Percentiles rank a stretch among this genome's conserved stretches.
Evolutionary conservation across 345 rosid genomes (phyloP).

Genomic region (Hibiscus mutabilis): DNA sequence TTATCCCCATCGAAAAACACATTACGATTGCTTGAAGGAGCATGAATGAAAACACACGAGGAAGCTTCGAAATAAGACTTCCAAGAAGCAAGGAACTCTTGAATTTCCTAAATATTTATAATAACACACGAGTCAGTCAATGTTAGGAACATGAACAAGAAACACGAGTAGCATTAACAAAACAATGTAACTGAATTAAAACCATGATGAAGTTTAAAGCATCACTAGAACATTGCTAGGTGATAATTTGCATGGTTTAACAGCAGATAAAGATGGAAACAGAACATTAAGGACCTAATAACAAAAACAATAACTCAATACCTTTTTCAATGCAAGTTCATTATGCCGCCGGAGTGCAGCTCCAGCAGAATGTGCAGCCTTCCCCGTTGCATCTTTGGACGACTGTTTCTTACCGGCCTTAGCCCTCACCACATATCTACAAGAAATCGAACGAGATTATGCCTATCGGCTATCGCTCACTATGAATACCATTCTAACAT

Average conservation of each 20-base stretch:
- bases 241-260: slow-evolving; percentile 23
- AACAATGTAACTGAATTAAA: slow-evolving; percentile 16
- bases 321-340: slow-evolving; percentile 93
- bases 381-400: slow-evolving; percentile 79
- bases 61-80: slow-evolving; percentile 83
- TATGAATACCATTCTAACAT: background rate
- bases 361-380: slow-evolving; percentile 85
- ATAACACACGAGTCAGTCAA: slow-evolving; percentile 7
- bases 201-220: background rate
- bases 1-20: slow-evolving; percentile 65
- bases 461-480: slow-evolving; percentile 4
- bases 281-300: background rate
- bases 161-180: background rate
- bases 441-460: slow-evolving; percentile 23
- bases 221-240: background rate
- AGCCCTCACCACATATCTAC: slow-evolving; percentile 88
- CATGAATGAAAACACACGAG: slow-evolving; percentile 61
- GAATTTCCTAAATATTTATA: slow-evolving; percentile 57
- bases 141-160: slow-evolving; percentile 5
- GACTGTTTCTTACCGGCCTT: slow-evolving; percentile 98
- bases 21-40: slow-evolving; percentile 78
- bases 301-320: slow-evolving; percentile 16
- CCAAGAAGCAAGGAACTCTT: slow-evolving; percentile 84
- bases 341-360: slow-evolving; percentile 94
- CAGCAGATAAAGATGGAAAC: background rate